Evolutionary conservation across 345 rosid genomes (phyloP).

Genomic region (Arabis alpina): DNA sequence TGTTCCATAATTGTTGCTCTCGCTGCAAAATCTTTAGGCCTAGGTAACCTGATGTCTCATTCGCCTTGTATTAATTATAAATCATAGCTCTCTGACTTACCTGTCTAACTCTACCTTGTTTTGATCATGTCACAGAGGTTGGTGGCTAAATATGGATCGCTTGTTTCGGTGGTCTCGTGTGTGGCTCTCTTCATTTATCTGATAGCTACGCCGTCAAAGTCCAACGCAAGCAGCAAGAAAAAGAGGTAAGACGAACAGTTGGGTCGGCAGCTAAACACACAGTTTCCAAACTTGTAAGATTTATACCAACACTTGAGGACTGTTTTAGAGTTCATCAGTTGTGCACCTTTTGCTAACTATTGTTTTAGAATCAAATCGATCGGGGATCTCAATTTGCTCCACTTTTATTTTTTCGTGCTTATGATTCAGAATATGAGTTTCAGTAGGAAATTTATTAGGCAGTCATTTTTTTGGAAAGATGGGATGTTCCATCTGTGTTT

Average conservation of each 20-base stretch:
- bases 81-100: background rate
- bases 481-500: no score
- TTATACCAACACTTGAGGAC: constrained; percentile 11
- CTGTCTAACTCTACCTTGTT: background rate
- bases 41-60: constrained; percentile 58
- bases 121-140: constrained; percentile 59
- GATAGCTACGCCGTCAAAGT: constrained; percentile 63
- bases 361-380: background rate
- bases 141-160: constrained; percentile 70
- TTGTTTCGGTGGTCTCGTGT: constrained; percentile 66
- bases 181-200: constrained; percentile 65
- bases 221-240: constrained; percentile 70
- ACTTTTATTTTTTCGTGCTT: background rate
- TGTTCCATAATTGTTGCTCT: constrained; percentile 43
- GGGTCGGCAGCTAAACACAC: constrained; percentile 3
- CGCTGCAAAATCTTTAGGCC: constrained; percentile 52
- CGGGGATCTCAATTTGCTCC: background rate
- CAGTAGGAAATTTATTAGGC: no score
- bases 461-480: no score
- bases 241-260: constrained; percentile 49
- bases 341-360: background rate
- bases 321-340: background rate
- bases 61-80: background rate
- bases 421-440: background rate
- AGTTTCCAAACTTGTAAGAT: constrained; percentile 23